Base-by-base conservation (phyloP, 2,329 filamentous ascomycete species). In the Fonsecaea erecta region DNA sequence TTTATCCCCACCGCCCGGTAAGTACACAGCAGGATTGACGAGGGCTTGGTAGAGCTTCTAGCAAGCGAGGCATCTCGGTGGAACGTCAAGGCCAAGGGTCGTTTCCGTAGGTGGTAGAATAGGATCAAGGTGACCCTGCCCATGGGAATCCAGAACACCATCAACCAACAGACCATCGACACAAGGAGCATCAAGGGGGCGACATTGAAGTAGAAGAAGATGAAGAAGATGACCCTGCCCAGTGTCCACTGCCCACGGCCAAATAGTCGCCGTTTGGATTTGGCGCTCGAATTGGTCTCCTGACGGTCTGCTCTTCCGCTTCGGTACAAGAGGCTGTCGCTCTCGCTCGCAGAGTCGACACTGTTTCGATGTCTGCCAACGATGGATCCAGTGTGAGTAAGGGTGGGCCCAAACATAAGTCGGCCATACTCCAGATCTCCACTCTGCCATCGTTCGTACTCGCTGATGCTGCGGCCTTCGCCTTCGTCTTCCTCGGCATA, bases 141-240 rank as follows among this genome's bases (percentile, higher is more conserved):
- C 95, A 99, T 99, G 8, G 95, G 96, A 60, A 99, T 99, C 83
- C 89, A 93, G 80, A 99, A 99, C 64, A 99, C 95, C 70, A 98
- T 79, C 74, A 99, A 89, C 93, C 94, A 99, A 80, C 95, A 99
- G 65, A 96, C 85, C 28, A 86, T 87, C 8, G 93, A 97, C 37
- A 95, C 93, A 51, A 96, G 74, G 71, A 98, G 89, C 70, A 98
- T 85, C 21, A 91, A 86, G 1, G 95, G 95, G 2, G 91, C 92
- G 70, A 99, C 88, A 65, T 98, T 82, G 72, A 92, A 91, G 80
- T 97, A 98, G 82, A 98, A 99, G 82, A 96, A 94, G 68, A 93
- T 74, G 80, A 97, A 99, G 83, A 97, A 99, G 74, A 98, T 89
- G 71, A 99, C 91, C 59, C 95, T 89, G 63, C 95, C 95, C 68